Base-by-base conservation (phyloP, 2,329 filamentous ascomycete genomes). In the Aspergillus hortae region DNA sequence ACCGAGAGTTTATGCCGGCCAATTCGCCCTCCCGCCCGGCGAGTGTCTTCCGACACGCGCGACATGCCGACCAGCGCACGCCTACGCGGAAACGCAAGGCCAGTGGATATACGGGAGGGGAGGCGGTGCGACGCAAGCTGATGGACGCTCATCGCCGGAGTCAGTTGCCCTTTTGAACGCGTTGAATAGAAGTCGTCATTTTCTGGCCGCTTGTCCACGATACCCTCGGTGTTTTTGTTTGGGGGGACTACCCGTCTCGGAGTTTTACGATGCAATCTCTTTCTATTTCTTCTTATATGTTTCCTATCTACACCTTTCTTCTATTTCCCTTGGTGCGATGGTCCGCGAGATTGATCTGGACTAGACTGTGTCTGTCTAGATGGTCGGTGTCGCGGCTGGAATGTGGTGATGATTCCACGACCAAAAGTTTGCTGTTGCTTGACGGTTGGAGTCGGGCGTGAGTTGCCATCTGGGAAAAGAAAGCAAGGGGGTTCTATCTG, bases 1-100 rank as follows among this genome's bases (percentile, higher is more conserved):
- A 76, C 56, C 67, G 69, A 45, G 69, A 76, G 59, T 70, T 75
- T 56, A 70, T 76, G 69, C 70, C 73, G 6, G 68, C 73, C 38
- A 74, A 74, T 50, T 74, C 72, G 4, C 72, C 72, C 1, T 67
- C 72, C 27, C 68, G 70, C 3, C 67, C 70, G 19, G 69, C 72
- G 36, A 75, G 72, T 58, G 72, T 74, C 23, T 75, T 75, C 58
- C 63, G 71, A 53, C 71, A 74, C 51, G 66, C 71, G 27, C 67
- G 67, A 44, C 64, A 71, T 59, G 53, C 65, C 30, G 72, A 74
- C 55, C 66, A 69, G 46, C 68, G 70, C 33, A 72, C 72, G 4
- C 71, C 71, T 7, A 69, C 70, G 25, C 65, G 72, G 44, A 74
- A 72, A 51, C 71, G 72, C 55, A 70, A 70, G 56, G 61, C 65